Percentiles rank a stretch among this genome's conserved stretches.
Conservation (phyloP, 305 asterid species). For the Fraxinus nigra region DNA sequence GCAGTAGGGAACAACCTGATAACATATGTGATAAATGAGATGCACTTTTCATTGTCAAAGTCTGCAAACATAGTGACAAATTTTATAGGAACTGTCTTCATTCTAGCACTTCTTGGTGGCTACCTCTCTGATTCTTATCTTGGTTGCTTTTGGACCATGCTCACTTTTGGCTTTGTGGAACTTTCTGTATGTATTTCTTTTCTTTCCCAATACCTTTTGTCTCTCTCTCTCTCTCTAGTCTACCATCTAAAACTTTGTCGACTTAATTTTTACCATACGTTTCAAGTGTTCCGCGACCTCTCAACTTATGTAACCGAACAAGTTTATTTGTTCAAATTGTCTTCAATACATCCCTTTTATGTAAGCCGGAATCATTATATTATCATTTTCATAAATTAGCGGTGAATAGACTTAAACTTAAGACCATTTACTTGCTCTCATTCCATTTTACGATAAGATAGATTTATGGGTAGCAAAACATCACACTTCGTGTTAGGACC, state of each 20-base stretch:
- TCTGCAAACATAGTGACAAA: conserved; percentile 51
- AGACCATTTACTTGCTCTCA: too few species aligned
- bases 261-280: too few species aligned
- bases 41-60: conserved; percentile 47
- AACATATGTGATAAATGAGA: conserved; percentile 46
- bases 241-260: too few species aligned
- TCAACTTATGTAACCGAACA: too few species aligned
- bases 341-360: too few species aligned
- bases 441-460: too few species aligned
- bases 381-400: too few species aligned
- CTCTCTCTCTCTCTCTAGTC: background rate
- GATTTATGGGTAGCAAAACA: too few species aligned
- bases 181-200: conserved; percentile 33
- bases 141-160: conserved; percentile 50
- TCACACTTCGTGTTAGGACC: too few species aligned
- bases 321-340: background rate
- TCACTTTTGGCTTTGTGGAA: conserved; percentile 46
- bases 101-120: conserved; percentile 46
- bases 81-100: conserved; percentile 46
- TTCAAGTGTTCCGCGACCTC: too few species aligned
- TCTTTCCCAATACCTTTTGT: background rate
- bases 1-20: conserved; percentile 49
- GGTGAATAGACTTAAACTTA: too few species aligned
- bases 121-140: conserved; percentile 53
- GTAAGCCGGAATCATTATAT: too few species aligned